These are phyloP conservation scores for Lepiota venenata DNA, from an alignment of 768 basidiomycete species.

Conservation along the genomic window DNA sequence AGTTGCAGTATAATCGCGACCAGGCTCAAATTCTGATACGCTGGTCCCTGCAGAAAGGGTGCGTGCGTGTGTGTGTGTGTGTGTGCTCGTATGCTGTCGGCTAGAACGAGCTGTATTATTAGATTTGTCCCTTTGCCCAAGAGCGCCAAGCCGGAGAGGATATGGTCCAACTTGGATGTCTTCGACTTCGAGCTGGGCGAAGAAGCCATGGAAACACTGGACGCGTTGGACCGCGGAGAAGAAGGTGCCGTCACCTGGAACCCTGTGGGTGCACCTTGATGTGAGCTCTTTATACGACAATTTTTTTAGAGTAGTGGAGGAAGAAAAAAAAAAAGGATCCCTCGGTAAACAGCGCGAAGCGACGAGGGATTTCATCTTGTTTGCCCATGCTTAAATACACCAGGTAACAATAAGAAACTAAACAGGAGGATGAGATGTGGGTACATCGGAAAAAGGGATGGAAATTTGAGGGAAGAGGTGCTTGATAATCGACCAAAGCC, in stretches of 20 bases:
- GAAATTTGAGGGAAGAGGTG: no score
- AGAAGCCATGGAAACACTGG: slow-evolving; percentile 65
- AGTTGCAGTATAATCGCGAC: slow-evolving; percentile 48
- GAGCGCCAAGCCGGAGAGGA: slow-evolving; percentile 62
- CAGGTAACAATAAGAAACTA: no score
- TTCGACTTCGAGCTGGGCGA: slow-evolving; percentile 67
- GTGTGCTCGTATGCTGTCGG: no score
- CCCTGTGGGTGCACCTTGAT: slow-evolving; percentile 54
- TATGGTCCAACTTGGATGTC: slow-evolving; percentile 66
- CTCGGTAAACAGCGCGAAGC: no score
- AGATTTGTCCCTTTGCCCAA: slow-evolving; percentile 79
- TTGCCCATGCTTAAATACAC: no score
- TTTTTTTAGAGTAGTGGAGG: no score
- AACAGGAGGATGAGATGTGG: no score
- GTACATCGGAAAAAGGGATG: no score
- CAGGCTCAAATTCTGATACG: slow-evolving; percentile 81
- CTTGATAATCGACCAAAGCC: no score
- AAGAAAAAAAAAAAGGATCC: no score
- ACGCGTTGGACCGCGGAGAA: slow-evolving; percentile 66
- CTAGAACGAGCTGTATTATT: background rate
- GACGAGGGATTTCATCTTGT: no score
- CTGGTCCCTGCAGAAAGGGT: slow-evolving; percentile 89
- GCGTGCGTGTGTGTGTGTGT: slow-evolving; percentile 17
- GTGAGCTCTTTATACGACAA: background rate
- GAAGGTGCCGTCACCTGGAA: slow-evolving; percentile 80